Conservation (phyloP, 2,329 filamentous ascomycete genomes). For the Emericellopsis atlantica region DNA sequence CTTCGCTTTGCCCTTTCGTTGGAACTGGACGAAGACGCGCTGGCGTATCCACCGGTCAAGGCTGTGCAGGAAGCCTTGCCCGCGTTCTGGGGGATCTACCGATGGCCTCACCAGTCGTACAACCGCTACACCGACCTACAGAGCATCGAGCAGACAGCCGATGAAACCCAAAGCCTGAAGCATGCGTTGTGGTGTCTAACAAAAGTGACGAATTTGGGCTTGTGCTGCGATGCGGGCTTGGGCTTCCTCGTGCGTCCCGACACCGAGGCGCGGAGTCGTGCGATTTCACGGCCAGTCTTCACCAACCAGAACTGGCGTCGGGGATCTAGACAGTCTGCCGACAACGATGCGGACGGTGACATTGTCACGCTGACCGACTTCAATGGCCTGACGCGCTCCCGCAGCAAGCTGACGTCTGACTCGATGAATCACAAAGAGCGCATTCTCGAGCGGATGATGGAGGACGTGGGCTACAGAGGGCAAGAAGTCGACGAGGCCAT, state of each 20-base stretch:
- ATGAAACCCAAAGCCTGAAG: constrained; percentile 49
- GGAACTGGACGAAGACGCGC: constrained; percentile 45
- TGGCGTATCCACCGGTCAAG: constrained; percentile 42
- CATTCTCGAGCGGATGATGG: constrained; percentile 22
- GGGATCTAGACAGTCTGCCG: constrained; percentile 1
- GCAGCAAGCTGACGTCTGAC: constrained; percentile 8
- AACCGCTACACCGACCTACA: constrained; percentile 46
- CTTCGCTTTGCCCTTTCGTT: constrained; percentile 54
- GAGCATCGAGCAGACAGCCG: constrained; percentile 48
- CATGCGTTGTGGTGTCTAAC: constrained; percentile 43
- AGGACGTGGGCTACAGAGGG: constrained; percentile 19
- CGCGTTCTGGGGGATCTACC: constrained; percentile 52
- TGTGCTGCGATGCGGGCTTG: constrained; percentile 55
- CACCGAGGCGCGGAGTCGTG: constrained; percentile 30
- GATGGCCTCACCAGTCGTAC: constrained; percentile 50
- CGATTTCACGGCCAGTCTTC: constrained; percentile 21
- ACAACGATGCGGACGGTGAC: constrained; percentile 4
- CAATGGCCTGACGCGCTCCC: constrained; percentile 5
- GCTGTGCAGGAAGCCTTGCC: constrained; percentile 37
- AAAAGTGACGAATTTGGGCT: constrained; percentile 47
- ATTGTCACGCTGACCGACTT: constrained; percentile 12
- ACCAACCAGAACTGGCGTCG: constrained; percentile 13
- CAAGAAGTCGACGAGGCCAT: constrained; percentile 18
- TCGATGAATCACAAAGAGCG: constrained; percentile 15
- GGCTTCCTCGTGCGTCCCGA: constrained; percentile 56